These are phyloP conservation scores for Apiospora aurea DNA, from an alignment of 2,329 filamentous ascomycete genomes.

Conservation along the genomic window DNA sequence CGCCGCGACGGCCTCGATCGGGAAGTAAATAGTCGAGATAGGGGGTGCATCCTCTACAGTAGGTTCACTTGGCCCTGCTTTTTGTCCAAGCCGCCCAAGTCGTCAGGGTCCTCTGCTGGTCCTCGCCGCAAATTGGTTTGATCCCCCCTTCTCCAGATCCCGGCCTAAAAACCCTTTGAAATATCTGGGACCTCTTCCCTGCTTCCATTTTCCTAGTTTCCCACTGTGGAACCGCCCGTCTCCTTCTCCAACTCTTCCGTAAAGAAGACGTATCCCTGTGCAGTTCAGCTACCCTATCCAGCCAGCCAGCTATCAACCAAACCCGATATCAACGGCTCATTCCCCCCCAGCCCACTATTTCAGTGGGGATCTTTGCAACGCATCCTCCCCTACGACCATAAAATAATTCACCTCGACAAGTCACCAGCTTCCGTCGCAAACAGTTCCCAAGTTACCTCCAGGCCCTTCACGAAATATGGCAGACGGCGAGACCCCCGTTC, in stretches of 20 bases:
- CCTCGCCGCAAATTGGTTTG: constrained; percentile 3
- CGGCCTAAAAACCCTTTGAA: background rate
- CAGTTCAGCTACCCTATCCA: background rate
- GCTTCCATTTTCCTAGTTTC: background rate
- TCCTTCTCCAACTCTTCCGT: constrained; percentile 11
- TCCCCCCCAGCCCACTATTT: constrained; percentile 14
- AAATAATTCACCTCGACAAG: background rate
- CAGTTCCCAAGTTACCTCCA: background rate
- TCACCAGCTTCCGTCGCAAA: background rate
- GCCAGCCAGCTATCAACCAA: background rate
- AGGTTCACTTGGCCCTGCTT: background rate
- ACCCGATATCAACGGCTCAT: background rate
- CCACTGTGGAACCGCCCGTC: background rate
- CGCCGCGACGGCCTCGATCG: background rate
- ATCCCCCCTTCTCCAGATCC: constrained; percentile 10
- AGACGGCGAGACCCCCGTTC: constrained; percentile 24
- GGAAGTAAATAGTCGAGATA: background rate
- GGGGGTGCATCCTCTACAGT: background rate
- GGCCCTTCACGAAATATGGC: background rate
- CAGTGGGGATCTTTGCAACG: constrained; percentile 11
- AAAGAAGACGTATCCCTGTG: constrained; percentile 8
- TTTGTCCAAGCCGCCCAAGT: constrained; percentile 7
- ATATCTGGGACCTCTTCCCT: background rate
- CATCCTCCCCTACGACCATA: background rate
- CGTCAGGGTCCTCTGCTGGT: background rate